Evolutionary conservation across 1,284 basidiomycete genomes (phyloP).

Genomic region (Ceratobasidium sp.): DNA sequence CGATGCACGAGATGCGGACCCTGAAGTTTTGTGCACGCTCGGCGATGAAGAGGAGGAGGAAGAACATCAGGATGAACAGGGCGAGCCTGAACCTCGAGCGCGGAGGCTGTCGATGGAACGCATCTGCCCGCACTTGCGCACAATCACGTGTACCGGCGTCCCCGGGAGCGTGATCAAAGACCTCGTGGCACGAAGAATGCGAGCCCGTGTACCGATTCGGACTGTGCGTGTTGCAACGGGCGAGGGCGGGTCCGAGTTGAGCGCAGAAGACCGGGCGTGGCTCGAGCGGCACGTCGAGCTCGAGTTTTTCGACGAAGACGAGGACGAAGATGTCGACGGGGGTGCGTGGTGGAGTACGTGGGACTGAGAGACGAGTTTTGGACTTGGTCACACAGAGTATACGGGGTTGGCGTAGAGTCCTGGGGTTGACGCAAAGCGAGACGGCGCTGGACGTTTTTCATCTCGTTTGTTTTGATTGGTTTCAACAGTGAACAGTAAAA

Average conservation of each 20-base stretch:
- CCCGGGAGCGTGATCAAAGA: constrained; percentile 11
- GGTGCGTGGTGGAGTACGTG: constrained; percentile 36
- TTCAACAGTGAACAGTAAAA: background rate
- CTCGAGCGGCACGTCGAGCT: constrained; percentile 30
- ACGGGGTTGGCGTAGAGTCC: too few relatives aligned
- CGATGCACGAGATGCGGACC: constrained; percentile 30
- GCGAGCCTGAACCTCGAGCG: background rate
- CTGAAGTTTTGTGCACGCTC: background rate
- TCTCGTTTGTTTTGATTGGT: background rate
- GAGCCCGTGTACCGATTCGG: constrained; percentile 7
- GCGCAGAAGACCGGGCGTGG: constrained; percentile 22
- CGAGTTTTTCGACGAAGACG: constrained; percentile 35
- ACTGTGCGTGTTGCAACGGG: constrained; percentile 4
- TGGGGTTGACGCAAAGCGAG: too few relatives aligned
- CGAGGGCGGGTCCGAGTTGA: constrained; percentile 12
- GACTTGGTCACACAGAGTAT: background rate
- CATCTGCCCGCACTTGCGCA: constrained; percentile 13
- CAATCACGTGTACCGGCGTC: constrained; percentile 23
- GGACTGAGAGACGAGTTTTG: background rate
- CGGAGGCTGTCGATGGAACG: background rate
- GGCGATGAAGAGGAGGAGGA: background rate
- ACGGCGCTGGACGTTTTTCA: background rate
- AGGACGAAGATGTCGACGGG: constrained; percentile 34
- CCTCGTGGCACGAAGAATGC: constrained; percentile 13
- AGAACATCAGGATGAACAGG: background rate